Base-by-base conservation (phyloP, 2,329 filamentous ascomycete species). In the Fusarium verrucosum region DNA sequence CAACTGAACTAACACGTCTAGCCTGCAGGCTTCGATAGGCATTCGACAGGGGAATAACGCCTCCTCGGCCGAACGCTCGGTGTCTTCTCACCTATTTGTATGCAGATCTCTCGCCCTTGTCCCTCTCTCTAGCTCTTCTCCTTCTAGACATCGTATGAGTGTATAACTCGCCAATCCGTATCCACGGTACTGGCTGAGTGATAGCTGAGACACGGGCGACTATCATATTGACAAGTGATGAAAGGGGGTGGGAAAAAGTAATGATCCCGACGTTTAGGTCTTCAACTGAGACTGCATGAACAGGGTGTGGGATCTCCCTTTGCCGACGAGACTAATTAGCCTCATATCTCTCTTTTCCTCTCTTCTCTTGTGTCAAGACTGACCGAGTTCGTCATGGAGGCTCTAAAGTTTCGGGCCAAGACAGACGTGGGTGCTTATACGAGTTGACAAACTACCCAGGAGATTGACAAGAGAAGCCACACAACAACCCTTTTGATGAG, bases 111-210 rank as follows among this genome's bases (percentile, higher is more conserved):
- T 65, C 43, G 40, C 62, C 62, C 57, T 66, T 58, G 37, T 50
- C 35, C 44, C 8, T 65, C 32, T 65, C 32, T 41, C 28, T 30
- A 30, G 28, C 37, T 45, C 22, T 25, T 41, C 28, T 30, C 14
- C 13, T 33, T 45, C 22, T 25, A 26, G 11, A 26, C 19, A 47
- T 36, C 28, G 19, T 20, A 20, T 11, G 5, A 38, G 14, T 10
- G 20, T 22, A n/a, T n/a, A 38, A 28, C 17, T 36, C 28, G 20
- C 26, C n/a, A 50, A 63, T 28, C 63, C 63, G 33, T 52, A 66
- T 46, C 58, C 63, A 42, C 49, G 63, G 63, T 43, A 67, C 58
- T 46, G 63, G 63, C 63, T 51, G 63, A 63, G 63, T 56, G 53
- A 60, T 51, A 60, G 45, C 20, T 50, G 49, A 66, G 45, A 66